Percentiles rank a stretch among this genome's conserved stretches.
Evolutionary conservation across 805 yeast species (phyloP).

Genomic region (Nakazawaea holstii): DNA sequence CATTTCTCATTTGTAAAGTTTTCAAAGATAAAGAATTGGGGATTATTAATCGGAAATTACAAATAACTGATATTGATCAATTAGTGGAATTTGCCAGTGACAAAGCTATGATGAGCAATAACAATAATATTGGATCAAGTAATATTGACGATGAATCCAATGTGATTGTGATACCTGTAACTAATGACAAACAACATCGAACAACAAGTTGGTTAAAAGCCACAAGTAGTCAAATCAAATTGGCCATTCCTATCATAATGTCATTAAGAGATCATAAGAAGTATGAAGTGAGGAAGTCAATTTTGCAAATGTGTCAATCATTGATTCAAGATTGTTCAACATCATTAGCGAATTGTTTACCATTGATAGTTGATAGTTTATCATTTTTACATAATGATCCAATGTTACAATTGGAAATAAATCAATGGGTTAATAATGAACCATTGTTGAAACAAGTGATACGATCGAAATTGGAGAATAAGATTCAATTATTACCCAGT

Average conservation of each 20-base stretch:
- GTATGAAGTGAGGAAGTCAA: constrained; percentile 25
- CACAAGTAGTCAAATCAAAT: constrained; percentile 43
- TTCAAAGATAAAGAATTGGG: constrained; percentile 38
- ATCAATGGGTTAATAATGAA: background rate
- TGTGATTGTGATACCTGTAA: background rate
- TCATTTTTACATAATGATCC: constrained; percentile 9
- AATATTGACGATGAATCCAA: background rate
- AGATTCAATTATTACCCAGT: constrained; percentile 15
- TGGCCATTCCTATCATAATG: constrained; percentile 35
- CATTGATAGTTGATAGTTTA: constrained; percentile 29
- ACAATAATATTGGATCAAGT: constrained; percentile 10
- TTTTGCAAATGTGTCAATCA: constrained; percentile 24
- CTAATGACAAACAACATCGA: constrained; percentile 24
- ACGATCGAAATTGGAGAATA: constrained; percentile 12
- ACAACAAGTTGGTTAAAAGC: constrained; percentile 50
- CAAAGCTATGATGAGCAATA: constrained; percentile 13
- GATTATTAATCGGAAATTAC: constrained; percentile 17
- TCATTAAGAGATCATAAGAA: constrained; percentile 23
- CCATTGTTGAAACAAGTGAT: constrained; percentile 8
- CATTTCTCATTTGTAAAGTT: constrained; percentile 25
- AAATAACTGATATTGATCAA: constrained; percentile 14
- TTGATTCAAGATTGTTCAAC: constrained; percentile 27
- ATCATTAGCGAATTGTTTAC: constrained; percentile 31
- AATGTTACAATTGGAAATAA: background rate
- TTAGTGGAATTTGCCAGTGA: constrained; percentile 12